A percentile compares a stretch with the other conserved stretches of the same genome.
Evolutionary conservation across 164 flowering plant genomes (phyloP).

Genomic region (Annona cherimola): DNA sequence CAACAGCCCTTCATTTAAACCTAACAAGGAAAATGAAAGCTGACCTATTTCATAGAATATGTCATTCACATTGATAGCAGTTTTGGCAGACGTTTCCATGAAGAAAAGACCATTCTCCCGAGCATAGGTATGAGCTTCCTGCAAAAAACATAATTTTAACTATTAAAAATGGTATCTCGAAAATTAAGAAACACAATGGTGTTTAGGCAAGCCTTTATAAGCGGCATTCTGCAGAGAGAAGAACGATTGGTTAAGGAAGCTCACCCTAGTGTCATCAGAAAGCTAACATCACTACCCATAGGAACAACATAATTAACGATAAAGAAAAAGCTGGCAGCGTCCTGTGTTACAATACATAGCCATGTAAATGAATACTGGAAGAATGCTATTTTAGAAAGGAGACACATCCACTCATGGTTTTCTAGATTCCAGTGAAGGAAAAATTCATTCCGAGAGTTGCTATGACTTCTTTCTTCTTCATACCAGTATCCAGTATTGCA

Average conservation of each 20-base stretch:
- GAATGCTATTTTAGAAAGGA: too few species aligned
- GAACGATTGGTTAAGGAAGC: background rate
- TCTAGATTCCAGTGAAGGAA: too few species aligned
- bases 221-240: background rate
- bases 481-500: too few species aligned
- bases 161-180: too few species aligned
- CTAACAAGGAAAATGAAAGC: constrained; percentile 8
- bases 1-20: background rate
- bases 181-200: background rate
- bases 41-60: constrained; percentile 80
- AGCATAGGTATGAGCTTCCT: constrained; percentile 77
- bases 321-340: too few species aligned
- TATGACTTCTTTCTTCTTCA: too few species aligned
- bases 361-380: too few species aligned
- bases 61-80: constrained; percentile 74
- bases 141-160: constrained; percentile 13
- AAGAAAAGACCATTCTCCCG: constrained; percentile 85
- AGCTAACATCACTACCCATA: background rate
- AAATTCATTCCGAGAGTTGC: too few species aligned
- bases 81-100: constrained; percentile 86
- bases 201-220: background rate
- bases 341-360: too few species aligned
- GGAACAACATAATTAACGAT: background rate
- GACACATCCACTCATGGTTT: too few species aligned
- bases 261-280: background rate